Conservation (phyloP, 495 filamentous ascomycete species). For the Bacidia rubella region DNA sequence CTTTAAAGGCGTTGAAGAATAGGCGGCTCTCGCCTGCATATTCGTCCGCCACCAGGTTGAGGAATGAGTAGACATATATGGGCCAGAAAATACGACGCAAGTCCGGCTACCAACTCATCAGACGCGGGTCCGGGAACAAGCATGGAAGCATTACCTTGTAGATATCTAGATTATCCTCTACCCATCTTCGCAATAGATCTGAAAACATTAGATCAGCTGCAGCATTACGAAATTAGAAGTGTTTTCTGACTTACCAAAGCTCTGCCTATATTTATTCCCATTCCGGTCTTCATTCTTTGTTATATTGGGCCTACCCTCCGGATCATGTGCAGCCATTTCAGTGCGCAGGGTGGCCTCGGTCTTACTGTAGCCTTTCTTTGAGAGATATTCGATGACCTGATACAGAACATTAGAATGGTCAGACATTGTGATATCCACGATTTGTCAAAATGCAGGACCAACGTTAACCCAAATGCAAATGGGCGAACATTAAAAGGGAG, state of each 20-base stretch:
- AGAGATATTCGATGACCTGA: conserved; percentile 89
- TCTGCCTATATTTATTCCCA: conserved; percentile 58
- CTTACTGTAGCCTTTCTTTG: conserved; percentile 86
- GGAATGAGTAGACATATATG: conserved; percentile 81
- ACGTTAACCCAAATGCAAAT: background rate
- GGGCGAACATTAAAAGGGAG: background rate
- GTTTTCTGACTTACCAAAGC: conserved; percentile 41
- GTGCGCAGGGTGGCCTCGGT: conserved; percentile 88
- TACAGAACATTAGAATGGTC: conserved; percentile 6
- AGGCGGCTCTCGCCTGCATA: conserved; percentile 54
- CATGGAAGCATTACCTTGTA: conserved; percentile 54
- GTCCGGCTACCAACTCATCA: conserved; percentile 52
- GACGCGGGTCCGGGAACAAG: conserved; percentile 3
- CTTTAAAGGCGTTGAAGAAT: conserved; percentile 54
- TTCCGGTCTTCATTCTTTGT: conserved; percentile 49
- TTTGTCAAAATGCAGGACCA: background rate
- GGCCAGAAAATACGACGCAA: conserved; percentile 78
- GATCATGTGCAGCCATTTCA: conserved; percentile 71
- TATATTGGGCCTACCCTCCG: conserved; percentile 58
- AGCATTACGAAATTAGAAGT: background rate
- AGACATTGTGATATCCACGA: background rate
- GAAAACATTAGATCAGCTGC: conserved; percentile 2
- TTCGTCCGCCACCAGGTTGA: conserved; percentile 64
- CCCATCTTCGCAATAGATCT: conserved; percentile 49
- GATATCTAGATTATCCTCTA: conserved; percentile 78